Percentiles rank a stretch among this genome's conserved stretches.
phyloP scores from a whole-genome alignment of 371 early-diverging fungal species.

The Zychaea mexicana region DNA sequence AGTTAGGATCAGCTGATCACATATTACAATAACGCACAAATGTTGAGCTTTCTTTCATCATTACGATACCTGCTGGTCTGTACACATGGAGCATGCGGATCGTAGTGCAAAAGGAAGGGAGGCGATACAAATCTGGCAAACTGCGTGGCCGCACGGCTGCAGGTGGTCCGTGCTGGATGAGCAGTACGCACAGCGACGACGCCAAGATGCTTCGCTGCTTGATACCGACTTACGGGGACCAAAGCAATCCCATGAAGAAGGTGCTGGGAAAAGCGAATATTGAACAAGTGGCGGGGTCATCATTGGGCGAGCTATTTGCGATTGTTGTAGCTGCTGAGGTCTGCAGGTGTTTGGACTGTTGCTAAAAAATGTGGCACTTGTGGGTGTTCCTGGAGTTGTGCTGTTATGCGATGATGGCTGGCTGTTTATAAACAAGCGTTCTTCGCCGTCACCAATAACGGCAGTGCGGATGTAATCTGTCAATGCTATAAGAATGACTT shows the following conservation, averaged over 20 bases:
- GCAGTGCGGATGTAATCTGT: constrained; percentile 1
- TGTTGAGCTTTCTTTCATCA: background rate
- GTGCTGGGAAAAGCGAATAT: constrained; percentile 19
- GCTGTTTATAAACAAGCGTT: background rate
- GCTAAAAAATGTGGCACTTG: background rate
- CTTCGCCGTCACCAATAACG: constrained; percentile 4
- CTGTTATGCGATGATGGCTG: background rate
- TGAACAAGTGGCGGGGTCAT: constrained; percentile 3
- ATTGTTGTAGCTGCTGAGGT: constrained; percentile 6
- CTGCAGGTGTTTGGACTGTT: constrained; percentile 3
- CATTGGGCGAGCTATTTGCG: background rate
- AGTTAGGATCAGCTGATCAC: no score
- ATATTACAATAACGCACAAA: no score
- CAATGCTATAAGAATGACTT: background rate
- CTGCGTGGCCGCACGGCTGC: constrained; percentile 19
- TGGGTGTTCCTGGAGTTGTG: constrained; percentile 2
- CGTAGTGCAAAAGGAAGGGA: constrained; percentile 7
- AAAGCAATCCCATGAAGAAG: constrained; percentile 11
- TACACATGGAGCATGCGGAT: constrained; percentile 22
- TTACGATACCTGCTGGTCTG: background rate
- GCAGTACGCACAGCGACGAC: constrained; percentile 3
- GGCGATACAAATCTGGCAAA: constrained; percentile 20
- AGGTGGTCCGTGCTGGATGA: constrained; percentile 3
- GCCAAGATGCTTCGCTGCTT: constrained; percentile 5
- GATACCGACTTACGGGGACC: constrained; percentile 4